Evolutionary conservation across 768 basidiomycete species (phyloP), one percentile per base, ranked within the genome.

Genomic region (Phlegmacium glaucopus): DNA sequence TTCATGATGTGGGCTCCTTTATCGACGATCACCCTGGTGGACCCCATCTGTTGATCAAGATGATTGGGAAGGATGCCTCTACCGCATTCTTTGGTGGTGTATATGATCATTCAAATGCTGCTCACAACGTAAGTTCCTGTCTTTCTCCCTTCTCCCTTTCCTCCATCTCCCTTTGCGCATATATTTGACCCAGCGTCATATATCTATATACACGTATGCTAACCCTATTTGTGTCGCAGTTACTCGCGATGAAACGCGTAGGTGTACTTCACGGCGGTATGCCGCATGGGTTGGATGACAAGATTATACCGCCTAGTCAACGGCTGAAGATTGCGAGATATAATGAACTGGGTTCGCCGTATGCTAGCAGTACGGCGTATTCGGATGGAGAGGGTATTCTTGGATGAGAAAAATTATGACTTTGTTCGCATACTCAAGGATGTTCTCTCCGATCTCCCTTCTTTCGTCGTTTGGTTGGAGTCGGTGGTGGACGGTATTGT

Each of bases 1-100:
- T 97, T 45, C 94, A 95, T 61, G 94, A 95, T 49, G 85, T 91
- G 37, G 75, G 84, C 0, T 68, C 75, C 13, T 96, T 95, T 72
- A 77, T 88, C 48, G 87, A 93, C 36, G 90, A 95, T 52, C 93
- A 96, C 62, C 94, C 94, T 4, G 93, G 94, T 55, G 94, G 94
- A 11, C 81, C 85, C 3, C 90, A 94, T 60, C 70, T 92, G 22
- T 70, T 97, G 49, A 79, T 82, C 55, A 88, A 89, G 66, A 78
- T 86, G 64, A 87, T 94, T 56, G 94, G 94, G 47, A 89, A 82
- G 63, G 94, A 95, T 58, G 93, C 89, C 3, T 92, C 92, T 3
- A 90, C 90, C 0, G 92, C 93, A 6, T 96, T 95, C 77, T 94
- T 95, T 59, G 94, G 94, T 51, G 80, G 80, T 45, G 71, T 77